Base-by-base conservation (phyloP, 805 yeast genomes). In the Candida argentea region DNA sequence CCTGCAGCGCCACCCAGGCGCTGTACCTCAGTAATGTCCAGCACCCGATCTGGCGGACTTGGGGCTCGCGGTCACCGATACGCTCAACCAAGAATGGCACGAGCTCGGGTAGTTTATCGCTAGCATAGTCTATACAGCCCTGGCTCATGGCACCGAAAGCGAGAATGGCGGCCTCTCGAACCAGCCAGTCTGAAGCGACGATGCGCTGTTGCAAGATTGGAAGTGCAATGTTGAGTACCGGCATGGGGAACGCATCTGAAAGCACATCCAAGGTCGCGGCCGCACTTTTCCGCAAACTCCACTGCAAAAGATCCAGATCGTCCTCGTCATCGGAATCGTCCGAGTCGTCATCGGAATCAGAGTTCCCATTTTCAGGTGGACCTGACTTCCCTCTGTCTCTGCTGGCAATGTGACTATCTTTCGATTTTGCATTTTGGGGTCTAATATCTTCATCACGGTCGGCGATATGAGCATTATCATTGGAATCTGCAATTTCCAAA, bases 111-210 rank as follows among this genome's bases (percentile, higher is more conserved):
- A 91, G 59, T 41, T 81, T 81, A 22, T 72, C 73, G 13, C 75
- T 55, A 4, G 86, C 76, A 29, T 70, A 65, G 31, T 78, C 83
- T 25, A 78, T 61, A 40, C 94, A 86, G 38, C 95, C 93, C 41
- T 80, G 87, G 20, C 94, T 83, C 45, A 89, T 76, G 16, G 97
- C 97, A 37, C 98, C 98, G 46, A 91, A 69, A 1, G 97, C 96
- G 26, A 91, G 62, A 16, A 91, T 87, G 2, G 95, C 76, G 5
- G 96, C 91, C 52, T 91, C 98, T 34, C 96, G 70, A 6, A 82
- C 71, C 14, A 82, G 84, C 98, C 98, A 91, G 34, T 78, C 71
- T 3, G 63, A 57, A 3, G 85, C 70, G 6, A 68, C 67, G 29
- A 91, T 73, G 30, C 76, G 71, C 25, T 73, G 75, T 50, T 82